A percentile compares a stretch with the other conserved stretches of the same genome.
Conservation (phyloP, 768 basidiomycete species). For the Megacollybia marginata region DNA sequence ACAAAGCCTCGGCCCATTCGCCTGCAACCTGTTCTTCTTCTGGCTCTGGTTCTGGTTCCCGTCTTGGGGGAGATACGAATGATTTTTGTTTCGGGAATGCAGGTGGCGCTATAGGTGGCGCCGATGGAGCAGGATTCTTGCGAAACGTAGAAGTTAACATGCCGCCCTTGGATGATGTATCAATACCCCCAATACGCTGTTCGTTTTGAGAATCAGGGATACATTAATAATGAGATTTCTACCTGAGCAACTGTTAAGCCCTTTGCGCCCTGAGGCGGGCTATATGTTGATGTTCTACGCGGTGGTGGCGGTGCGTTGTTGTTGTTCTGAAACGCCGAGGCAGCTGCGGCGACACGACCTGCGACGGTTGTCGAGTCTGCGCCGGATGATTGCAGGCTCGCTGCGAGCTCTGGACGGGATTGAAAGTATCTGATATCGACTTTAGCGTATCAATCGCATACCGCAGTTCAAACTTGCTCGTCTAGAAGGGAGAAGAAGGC, state of each 20-base stretch:
- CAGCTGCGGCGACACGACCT: conserved; percentile 1
- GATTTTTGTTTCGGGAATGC: conserved; percentile 38
- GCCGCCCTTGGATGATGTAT: conserved; percentile 41
- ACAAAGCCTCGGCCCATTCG: conserved; percentile 74
- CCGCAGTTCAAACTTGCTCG: conserved; percentile 43
- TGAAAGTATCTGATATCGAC: conserved; percentile 53
- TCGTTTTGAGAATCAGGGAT: background rate
- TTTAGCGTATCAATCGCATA: background rate
- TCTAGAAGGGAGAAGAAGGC: conserved; percentile 78
- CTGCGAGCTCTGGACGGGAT: conserved; percentile 60
- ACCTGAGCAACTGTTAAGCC: conserved; percentile 6
- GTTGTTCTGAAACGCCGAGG: background rate
- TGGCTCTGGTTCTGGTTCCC: conserved; percentile 22
- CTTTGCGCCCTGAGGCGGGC: background rate
- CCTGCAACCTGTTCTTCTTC: conserved; percentile 39
- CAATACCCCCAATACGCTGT: conserved; percentile 57
- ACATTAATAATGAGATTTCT: background rate
- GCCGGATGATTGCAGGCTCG: conserved; percentile 11
- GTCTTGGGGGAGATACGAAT: conserved; percentile 51
- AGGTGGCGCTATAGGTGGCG: conserved; percentile 25
- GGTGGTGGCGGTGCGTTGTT: conserved; percentile 2
- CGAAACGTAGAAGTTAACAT: conserved; percentile 42
- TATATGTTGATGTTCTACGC: background rate
- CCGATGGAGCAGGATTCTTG: conserved; percentile 25
- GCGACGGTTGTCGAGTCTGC: conserved; percentile 19